Conservation (phyloP, 2,329 filamentous ascomycete species). For the Colletotrichum spaethianum region DNA sequence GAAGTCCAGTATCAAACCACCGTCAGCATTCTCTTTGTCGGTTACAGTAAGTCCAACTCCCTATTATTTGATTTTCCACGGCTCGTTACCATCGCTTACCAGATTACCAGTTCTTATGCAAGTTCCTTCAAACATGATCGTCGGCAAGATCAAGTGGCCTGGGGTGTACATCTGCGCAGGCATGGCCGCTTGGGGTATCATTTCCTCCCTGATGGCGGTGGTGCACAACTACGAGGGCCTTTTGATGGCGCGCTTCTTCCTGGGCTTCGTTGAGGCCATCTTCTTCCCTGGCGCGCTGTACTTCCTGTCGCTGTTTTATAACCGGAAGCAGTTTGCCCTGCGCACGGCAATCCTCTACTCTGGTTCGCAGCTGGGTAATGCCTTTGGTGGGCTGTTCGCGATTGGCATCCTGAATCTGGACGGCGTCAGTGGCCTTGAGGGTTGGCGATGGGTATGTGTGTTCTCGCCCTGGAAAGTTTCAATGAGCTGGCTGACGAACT, state of each 20-base stretch:
- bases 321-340: slow-evolving; percentile 52
- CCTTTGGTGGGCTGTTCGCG: slow-evolving; percentile 54
- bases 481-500: neutral
- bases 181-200: slow-evolving; percentile 45
- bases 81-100: neutral
- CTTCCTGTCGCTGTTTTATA: slow-evolving; percentile 58
- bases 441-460: slow-evolving; percentile 70
- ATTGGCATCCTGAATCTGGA: slow-evolving; percentile 69
- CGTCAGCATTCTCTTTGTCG: slow-evolving; percentile 53
- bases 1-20: slow-evolving; percentile 56
- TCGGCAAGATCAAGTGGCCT: slow-evolving; percentile 42
- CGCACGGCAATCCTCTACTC: slow-evolving; percentile 52
- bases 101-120: slow-evolving; percentile 48
- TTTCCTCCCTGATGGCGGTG: slow-evolving; percentile 56
- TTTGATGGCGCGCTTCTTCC: slow-evolving; percentile 41
- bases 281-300: slow-evolving; percentile 60
- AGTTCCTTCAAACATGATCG: slow-evolving; percentile 53
- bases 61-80: rapidly evolving
- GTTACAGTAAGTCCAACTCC: slow-evolving; percentile 48
- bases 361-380: slow-evolving; percentile 50
- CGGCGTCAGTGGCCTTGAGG: slow-evolving; percentile 70
- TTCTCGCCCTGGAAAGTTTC: no score
- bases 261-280: slow-evolving; percentile 41
- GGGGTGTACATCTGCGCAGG: slow-evolving; percentile 44
- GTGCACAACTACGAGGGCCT: slow-evolving; percentile 60